Conservation (phyloP, 2,329 filamentous ascomycete species). For the Phyllosticta ampelicida region DNA sequence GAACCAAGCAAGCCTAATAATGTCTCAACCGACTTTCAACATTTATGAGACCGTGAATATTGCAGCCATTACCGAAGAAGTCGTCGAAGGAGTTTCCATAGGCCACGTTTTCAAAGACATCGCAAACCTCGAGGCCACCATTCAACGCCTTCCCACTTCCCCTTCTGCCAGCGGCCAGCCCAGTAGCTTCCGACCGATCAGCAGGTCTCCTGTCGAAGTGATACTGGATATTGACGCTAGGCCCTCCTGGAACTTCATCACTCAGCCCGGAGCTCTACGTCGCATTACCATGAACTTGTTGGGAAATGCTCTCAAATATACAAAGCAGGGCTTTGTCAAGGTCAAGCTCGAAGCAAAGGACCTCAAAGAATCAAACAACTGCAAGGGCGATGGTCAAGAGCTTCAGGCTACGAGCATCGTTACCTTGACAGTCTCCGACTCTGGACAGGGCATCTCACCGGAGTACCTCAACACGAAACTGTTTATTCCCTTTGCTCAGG, state of each 20-base stretch:
- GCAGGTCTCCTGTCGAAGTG: constrained; percentile 25
- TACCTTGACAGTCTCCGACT: constrained; percentile 47
- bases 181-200: not conserved
- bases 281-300: constrained; percentile 40
- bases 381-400: not conserved
- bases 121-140: constrained; percentile 1
- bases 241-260: constrained; percentile 32
- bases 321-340: constrained; percentile 29
- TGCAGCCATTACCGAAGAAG: constrained; percentile 41
- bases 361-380: not conserved
- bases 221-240: constrained; percentile 34
- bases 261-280: constrained; percentile 37
- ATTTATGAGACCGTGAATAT: constrained; percentile 30
- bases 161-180: not conserved
- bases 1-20: constrained; percentile 7
- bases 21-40: constrained; percentile 22
- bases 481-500: constrained; percentile 53
- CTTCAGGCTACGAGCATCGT: constrained; percentile 15
- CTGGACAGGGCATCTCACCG: constrained; percentile 53
- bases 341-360: constrained; percentile 12
- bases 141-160: not conserved
- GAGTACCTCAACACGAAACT: constrained; percentile 51
- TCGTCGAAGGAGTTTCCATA: constrained; percentile 43
- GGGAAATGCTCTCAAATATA: constrained; percentile 41
- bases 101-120: constrained; percentile 35